These are phyloP conservation scores for Basipetospora chlamydospora DNA, from an alignment of 2,329 filamentous ascomycete genomes.

Conservation along the genomic window DNA sequence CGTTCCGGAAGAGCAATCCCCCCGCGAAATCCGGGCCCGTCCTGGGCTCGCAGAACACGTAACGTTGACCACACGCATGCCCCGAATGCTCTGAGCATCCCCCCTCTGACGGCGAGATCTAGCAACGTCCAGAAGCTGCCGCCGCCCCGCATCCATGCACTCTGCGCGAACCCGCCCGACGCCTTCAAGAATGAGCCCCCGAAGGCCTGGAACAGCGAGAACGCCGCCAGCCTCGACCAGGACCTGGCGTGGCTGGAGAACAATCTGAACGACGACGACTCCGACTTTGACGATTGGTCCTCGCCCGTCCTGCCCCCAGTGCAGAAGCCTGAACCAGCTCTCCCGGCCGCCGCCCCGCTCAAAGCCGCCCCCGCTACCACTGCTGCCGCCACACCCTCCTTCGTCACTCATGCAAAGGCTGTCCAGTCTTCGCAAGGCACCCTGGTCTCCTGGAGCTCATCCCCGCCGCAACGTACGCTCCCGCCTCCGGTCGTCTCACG, in stretches of 20 bases:
- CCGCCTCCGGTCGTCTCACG: conserved; percentile 16
- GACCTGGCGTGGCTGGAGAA: conserved; percentile 19
- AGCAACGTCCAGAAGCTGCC: conserved; percentile 15
- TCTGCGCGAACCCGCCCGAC: conserved; percentile 1
- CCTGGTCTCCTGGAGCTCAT: conserved; percentile 59
- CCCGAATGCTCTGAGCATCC: too few relatives aligned
- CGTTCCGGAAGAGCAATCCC: conserved; percentile 29
- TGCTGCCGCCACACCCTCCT: too few relatives aligned
- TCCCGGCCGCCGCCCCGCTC: conserved; percentile 16
- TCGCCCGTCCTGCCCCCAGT: background rate
- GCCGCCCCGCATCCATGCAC: conserved; percentile 16
- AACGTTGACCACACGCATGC: too few relatives aligned
- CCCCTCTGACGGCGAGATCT: too few relatives aligned
- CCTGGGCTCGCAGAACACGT: conserved; percentile 13
- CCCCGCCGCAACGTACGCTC: conserved; percentile 34
- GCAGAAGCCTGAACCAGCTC: conserved; percentile 7
- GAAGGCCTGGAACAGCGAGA: conserved; percentile 32
- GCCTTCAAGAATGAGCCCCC: conserved; percentile 16
- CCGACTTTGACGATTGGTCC: conserved; percentile 36
- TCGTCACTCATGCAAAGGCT: background rate
- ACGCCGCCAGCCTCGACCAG: conserved; percentile 15
- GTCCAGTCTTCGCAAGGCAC: conserved; percentile 13
- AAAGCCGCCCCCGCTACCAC: too few relatives aligned
- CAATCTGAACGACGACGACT: conserved; percentile 51
- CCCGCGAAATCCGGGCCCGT: conserved; percentile 17